Evolutionary conservation across 2,329 filamentous ascomycete genomes (phyloP).

Genomic region (Lasiodiplodia theobromae): DNA sequence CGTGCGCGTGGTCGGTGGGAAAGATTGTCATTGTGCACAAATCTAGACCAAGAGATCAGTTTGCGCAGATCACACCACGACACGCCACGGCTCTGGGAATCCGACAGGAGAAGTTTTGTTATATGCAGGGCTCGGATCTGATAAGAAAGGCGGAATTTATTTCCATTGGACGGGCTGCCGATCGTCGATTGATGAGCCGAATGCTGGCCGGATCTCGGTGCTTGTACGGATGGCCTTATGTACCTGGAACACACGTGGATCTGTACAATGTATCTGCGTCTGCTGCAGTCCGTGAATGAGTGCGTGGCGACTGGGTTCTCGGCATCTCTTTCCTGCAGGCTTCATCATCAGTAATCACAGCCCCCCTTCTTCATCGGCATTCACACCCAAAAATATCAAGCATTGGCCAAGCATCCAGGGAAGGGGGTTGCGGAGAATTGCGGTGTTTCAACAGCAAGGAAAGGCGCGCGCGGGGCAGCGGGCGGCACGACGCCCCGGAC

Average conservation of each 20-base stretch:
- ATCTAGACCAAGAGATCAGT: neutral
- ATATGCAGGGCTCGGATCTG: neutral
- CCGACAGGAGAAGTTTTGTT: too few relatives aligned
- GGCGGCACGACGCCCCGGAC: neutral
- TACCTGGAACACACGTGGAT: too few relatives aligned
- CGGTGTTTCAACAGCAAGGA: neutral
- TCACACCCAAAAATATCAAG: neutral
- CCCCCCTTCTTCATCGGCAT: neutral
- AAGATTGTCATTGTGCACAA: neutral
- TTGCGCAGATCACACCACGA: neutral
- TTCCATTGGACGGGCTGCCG: too few relatives aligned
- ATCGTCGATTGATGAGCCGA: too few relatives aligned
- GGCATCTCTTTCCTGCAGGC: too few relatives aligned
- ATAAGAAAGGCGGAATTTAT: neutral
- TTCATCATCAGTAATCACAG: neutral
- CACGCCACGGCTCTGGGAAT: neutral
- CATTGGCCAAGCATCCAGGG: neutral
- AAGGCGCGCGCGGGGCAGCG: neutral
- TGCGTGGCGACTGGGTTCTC: neutral
- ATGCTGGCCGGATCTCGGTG: too few relatives aligned
- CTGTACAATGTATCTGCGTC: too few relatives aligned
- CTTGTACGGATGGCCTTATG: too few relatives aligned
- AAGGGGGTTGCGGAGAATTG: neutral
- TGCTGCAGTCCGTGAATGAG: neutral
- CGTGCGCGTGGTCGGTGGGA: neutral